Conservation (phyloP, 805 yeast species). For the Saccharomyces cerevisiae region DNA sequence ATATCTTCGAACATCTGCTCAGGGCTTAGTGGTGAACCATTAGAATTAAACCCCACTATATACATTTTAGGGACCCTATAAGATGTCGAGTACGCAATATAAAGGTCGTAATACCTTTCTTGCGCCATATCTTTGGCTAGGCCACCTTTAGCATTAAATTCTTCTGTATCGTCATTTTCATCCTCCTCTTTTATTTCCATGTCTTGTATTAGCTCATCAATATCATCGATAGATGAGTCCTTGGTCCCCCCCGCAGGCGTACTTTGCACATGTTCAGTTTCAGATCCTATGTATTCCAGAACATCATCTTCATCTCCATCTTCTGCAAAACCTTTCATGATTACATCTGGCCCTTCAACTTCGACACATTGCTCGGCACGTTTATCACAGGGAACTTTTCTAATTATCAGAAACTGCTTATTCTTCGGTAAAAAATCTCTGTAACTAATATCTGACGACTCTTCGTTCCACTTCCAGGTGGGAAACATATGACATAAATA, state of each 20-base stretch:
- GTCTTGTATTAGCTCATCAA: constrained; percentile 23
- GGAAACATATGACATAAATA: constrained; percentile 87
- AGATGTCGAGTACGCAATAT: constrained; percentile 87
- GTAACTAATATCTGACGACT: constrained; percentile 31
- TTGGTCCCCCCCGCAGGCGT: constrained; percentile 3
- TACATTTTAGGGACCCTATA: constrained; percentile 94
- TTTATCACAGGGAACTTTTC: constrained; percentile 78
- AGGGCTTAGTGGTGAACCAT: constrained; percentile 82
- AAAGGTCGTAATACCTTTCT: constrained; percentile 74
- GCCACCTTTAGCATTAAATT: constrained; percentile 29
- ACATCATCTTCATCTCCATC: constrained; percentile 22
- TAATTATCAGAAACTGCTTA: constrained; percentile 80
- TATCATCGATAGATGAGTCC: constrained; percentile 11
- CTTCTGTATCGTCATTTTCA: constrained; percentile 39
- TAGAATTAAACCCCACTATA: constrained; percentile 73
- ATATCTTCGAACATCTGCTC: constrained; percentile 92
- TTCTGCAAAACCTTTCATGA: constrained; percentile 37
- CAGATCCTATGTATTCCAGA: background rate
- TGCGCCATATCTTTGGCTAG: constrained; percentile 15
- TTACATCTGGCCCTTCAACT: background rate
- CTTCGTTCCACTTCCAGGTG: constrained; percentile 85
- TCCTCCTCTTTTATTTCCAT: constrained; percentile 31
- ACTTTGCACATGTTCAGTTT: background rate
- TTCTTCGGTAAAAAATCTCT: constrained; percentile 70
- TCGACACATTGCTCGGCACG: constrained; percentile 44